A percentile compares a stretch with the other conserved stretches of the same genome.
Evolutionary conservation across 371 early-diverging fungal genomes (phyloP).

Genomic region (Coemansia sp.): DNA sequence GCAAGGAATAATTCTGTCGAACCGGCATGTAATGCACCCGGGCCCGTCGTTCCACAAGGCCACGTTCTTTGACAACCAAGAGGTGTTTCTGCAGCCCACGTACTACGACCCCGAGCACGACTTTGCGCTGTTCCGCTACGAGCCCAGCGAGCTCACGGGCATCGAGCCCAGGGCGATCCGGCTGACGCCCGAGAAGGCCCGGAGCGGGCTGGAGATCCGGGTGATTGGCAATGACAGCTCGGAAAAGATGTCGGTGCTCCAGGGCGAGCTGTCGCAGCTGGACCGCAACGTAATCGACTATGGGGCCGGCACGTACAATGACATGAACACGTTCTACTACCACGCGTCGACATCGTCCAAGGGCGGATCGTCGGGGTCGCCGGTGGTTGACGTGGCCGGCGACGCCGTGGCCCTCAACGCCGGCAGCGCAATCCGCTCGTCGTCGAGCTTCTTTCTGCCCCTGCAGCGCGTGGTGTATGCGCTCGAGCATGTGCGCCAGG

Average conservation of each 20-base stretch:
- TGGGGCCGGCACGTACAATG: slow-evolving; percentile 55
- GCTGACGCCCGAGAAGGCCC: slow-evolving; percentile 77
- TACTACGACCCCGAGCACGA: slow-evolving; percentile 89
- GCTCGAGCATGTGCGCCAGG: slow-evolving; percentile 65
- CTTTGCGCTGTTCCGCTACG: slow-evolving; percentile 86
- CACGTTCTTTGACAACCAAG: slow-evolving; percentile 84
- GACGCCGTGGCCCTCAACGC: slow-evolving; percentile 91
- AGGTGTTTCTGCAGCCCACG: slow-evolving; percentile 75
- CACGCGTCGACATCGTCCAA: slow-evolving; percentile 68
- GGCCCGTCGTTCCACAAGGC: slow-evolving; percentile 89
- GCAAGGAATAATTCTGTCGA: slow-evolving; percentile 85
- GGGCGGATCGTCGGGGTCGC: slow-evolving; percentile 80
- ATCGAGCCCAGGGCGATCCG: slow-evolving; percentile 73
- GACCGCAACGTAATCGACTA: slow-evolving; percentile 72
- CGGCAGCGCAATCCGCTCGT: slow-evolving; percentile 68
- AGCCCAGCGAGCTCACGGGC: slow-evolving; percentile 73
- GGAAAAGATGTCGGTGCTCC: slow-evolving; percentile 85
- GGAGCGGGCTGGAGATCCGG: slow-evolving; percentile 86
- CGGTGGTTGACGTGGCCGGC: slow-evolving; percentile 88
- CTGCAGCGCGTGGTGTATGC: slow-evolving; percentile 80
- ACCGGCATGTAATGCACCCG: slow-evolving; percentile 86
- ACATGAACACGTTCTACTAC: slow-evolving; percentile 75
- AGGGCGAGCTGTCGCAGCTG: slow-evolving; percentile 84
- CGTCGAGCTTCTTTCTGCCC: slow-evolving; percentile 88
- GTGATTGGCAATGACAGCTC: slow-evolving; percentile 92